Evolutionary conservation across 1,284 basidiomycete genomes (phyloP).

Genomic region (Anthracocystis walkeri): DNA sequence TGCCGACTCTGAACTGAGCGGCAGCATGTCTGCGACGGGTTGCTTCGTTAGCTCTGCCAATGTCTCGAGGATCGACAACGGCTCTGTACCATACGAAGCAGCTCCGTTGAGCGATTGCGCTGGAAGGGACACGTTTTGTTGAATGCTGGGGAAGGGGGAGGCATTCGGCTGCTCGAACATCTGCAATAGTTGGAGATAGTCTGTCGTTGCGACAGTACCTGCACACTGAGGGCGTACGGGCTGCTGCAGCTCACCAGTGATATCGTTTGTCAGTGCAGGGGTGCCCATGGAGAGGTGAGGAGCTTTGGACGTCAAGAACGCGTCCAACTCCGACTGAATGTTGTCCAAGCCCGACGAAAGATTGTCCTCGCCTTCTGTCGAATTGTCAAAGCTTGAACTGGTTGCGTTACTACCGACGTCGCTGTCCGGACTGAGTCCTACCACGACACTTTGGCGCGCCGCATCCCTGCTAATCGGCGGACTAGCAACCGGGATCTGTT

Average conservation of each 20-base stretch:
- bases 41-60: conserved; percentile 15
- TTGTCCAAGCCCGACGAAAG: conserved; percentile 1
- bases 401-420: conserved; percentile 8
- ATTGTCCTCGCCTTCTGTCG: neutral
- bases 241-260: neutral
- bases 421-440: conserved; percentile 5
- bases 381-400: conserved; percentile 7
- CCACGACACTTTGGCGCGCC: neutral
- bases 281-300: neutral
- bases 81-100: neutral
- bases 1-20: conserved; percentile 9
- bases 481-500: conserved; percentile 21
- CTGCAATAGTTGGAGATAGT: conserved; percentile 16
- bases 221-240: too few relatives aligned
- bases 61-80: conserved; percentile 9
- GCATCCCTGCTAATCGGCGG: conserved; percentile 4
- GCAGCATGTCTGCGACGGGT: conserved; percentile 6
- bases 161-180: conserved; percentile 5
- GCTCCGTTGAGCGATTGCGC: neutral
- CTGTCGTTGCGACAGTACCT: neutral
- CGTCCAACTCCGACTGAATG: conserved; percentile 11
- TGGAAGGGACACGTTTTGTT: neutral
- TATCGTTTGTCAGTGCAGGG: neutral
- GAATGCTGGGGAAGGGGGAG: neutral
- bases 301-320: conserved; percentile 5